Evolutionary conservation across 495 filamentous ascomycete genomes (phyloP), one percentile per base, ranked within the genome.

Genomic region (Xeromyces bisporus): DNA sequence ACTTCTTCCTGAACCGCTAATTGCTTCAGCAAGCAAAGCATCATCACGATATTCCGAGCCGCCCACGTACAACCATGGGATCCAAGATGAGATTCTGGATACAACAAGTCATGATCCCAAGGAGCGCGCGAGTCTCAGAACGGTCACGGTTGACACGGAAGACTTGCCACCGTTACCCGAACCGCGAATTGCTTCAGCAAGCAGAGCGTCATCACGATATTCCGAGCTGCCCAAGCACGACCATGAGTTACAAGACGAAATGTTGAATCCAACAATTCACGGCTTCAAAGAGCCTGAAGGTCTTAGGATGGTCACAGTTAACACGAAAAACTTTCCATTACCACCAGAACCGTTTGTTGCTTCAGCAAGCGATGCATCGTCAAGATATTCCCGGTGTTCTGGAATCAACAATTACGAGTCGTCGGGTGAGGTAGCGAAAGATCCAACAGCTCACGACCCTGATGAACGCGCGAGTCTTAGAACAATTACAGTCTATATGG

Each of bases 31-130:
- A 34, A 79, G 73, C 35, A 94, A 79, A 35, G 84, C 89, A 25
- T 94, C 89, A 10, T 94, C 85, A 20, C 67, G 82, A 36, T 93
- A 87, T 42, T 92, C 87, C 18, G 83, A 79, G 32, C 96, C 89
- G 2, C 89, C 89, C 7, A 80, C 84, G 3, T n/a, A n/a, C n/a
- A n/a, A n/a, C n/a, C n/a, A n/a, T n/a, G n/a, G n/a, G n/a, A n/a
- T n/a, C n/a, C n/a, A n/a, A n/a, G n/a, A n/a, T n/a, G n/a, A n/a
- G n/a, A n/a, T n/a, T n/a, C n/a, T n/a, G n/a, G n/a, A n/a, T n/a
- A n/a, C n/a, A 9, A 29, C 20, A 23, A 25, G n/a, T n/a, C n/a
- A n/a, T n/a, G n/a, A 44, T 8, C 60, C 57, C 10, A 51, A 48
- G 16, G 60, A 64, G 35, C 33, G 62, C 29, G 58, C 58, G 23